phyloP scores from a whole-genome alignment of 352 stramenopile genomes.

The Globisporangium ultimum region DNA sequence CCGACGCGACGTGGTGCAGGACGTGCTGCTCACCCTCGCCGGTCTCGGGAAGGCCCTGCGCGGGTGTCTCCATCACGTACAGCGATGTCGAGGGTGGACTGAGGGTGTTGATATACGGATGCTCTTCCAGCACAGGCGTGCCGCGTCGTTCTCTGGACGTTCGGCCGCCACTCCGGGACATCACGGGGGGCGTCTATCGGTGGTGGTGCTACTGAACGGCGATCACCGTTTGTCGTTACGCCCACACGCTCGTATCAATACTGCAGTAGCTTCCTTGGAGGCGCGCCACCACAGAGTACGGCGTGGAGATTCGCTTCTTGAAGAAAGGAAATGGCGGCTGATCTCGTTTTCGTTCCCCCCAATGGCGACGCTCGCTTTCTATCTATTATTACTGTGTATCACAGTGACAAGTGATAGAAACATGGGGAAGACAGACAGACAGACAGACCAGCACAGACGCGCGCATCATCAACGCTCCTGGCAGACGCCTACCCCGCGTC shows the following conservation, averaged over 20 bases:
- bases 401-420: not conserved
- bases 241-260: not conserved
- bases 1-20: conserved; percentile 4
- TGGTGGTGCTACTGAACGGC: too few relatives aligned
- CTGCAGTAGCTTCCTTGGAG: too few relatives aligned
- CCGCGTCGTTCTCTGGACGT: conserved; percentile 45
- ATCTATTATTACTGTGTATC: too few relatives aligned
- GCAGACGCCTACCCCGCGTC: not conserved
- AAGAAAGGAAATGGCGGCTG: too few relatives aligned
- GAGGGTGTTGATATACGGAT: conserved; percentile 54
- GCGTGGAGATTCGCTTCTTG: too few relatives aligned
- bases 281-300: too few relatives aligned
- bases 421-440: not conserved
- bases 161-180: conserved; percentile 21
- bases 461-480: not conserved
- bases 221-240: not conserved
- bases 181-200: not conserved
- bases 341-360: too few relatives aligned
- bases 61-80: conserved; percentile 73
- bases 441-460: not conserved
- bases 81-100: conserved; percentile 43
- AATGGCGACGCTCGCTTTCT: too few relatives aligned
- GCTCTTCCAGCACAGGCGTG: conserved; percentile 73
- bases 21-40: conserved; percentile 14
- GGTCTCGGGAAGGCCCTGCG: conserved; percentile 20